These are phyloP conservation scores for Paramecium octaurelia DNA, from an alignment of 73 alveolate genomes.

Conservation along the genomic window DNA sequence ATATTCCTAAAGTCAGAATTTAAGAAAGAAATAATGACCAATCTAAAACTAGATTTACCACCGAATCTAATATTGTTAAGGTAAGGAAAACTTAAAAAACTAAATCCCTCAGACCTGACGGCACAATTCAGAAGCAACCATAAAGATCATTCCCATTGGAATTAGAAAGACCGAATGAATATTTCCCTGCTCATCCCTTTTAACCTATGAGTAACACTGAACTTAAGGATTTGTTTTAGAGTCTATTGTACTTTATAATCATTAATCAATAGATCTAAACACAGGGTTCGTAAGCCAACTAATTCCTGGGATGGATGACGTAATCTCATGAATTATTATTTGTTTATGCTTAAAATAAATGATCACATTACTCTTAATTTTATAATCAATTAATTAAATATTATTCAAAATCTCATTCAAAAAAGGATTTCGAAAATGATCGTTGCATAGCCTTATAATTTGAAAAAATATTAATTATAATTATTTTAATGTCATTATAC, in stretches of 20 bases:
- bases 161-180: not conserved
- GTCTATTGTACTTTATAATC: not conserved
- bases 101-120: not conserved
- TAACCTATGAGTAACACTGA: not conserved
- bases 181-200: not conserved
- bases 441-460: not conserved
- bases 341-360: not conserved
- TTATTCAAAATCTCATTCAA: not conserved
- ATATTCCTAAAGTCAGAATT: constrained; percentile 17
- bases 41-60: not conserved
- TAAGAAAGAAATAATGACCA: not conserved
- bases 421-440: not conserved
- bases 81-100: not conserved
- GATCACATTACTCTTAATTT: not conserved
- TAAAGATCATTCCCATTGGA: not conserved
- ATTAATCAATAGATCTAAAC: not conserved
- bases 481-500: not conserved
- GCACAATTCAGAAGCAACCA: not conserved
- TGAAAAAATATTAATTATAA: not conserved
- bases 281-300: not conserved
- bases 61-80: not conserved
- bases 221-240: not conserved
- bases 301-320: not conserved
- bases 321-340: not conserved
- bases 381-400: not conserved